A percentile compares a stretch with the other conserved stretches of the same genome.
Evolutionary conservation across 345 rosid species (phyloP).

Genomic region (Mallotus nudiflorus): DNA sequence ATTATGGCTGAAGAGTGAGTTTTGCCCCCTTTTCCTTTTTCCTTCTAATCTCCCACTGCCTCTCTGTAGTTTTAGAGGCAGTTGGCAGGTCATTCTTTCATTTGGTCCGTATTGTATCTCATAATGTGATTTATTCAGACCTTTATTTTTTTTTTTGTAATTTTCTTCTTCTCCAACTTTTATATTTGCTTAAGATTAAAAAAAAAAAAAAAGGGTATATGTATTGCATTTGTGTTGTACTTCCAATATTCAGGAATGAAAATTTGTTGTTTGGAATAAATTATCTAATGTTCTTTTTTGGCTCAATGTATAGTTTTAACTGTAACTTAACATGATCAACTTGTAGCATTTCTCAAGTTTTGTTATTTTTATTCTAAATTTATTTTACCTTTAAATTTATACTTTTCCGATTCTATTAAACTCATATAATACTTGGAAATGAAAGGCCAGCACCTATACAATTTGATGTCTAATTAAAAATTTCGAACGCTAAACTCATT

Average conservation of each 20-base stretch:
- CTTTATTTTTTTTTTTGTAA: neutral
- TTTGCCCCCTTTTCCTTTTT: constrained; percentile 16
- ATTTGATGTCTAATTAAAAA: too few species aligned
- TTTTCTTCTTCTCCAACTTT: neutral
- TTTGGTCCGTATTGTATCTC: constrained; percentile 30
- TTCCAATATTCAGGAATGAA: constrained; percentile 16
- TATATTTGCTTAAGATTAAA: constrained; percentile 17
- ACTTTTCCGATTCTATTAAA: too few species aligned
- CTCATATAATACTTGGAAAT: too few species aligned
- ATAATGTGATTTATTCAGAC: constrained; percentile 29
- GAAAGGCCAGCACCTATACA: too few species aligned
- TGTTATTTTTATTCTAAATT: too few species aligned
- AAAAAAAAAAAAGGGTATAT: constrained; percentile 24
- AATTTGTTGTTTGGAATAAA: constrained; percentile 21
- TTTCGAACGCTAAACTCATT: too few species aligned
- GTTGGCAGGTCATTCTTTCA: constrained; percentile 34
- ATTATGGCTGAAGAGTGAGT: constrained; percentile 42
- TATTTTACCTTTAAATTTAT: too few species aligned
- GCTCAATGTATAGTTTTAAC: too few species aligned
- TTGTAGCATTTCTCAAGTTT: constrained; percentile 1
- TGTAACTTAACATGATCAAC: too few species aligned
- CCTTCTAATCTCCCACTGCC: constrained; percentile 14
- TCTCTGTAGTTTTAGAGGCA: constrained; percentile 34
- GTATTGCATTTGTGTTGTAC: constrained; percentile 22
- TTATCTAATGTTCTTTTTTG: neutral